These are phyloP conservation scores for Strobilomyces dryophilus DNA, from an alignment of 768 basidiomycete genomes.

Conservation along the genomic window DNA sequence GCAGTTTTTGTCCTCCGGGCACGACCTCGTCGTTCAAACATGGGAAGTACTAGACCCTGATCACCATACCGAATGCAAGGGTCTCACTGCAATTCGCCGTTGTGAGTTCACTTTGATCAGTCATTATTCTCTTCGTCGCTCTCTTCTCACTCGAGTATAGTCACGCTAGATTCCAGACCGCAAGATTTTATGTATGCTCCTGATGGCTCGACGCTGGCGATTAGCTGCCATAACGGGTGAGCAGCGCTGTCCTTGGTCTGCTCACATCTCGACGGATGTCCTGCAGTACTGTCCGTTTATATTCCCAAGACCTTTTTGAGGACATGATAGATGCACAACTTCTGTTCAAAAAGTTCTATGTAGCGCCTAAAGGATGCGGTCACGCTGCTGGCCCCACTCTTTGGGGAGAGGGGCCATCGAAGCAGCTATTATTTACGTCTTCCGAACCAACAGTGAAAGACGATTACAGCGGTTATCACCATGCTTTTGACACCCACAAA, in stretches of 20 bases:
- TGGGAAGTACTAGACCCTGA: conserved; percentile 37
- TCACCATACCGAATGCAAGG: conserved; percentile 9
- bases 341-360: conserved; percentile 12
- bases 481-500: conserved; percentile 42
- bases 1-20: conserved; percentile 45
- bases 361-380: conserved; percentile 12
- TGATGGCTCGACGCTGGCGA: conserved; percentile 36
- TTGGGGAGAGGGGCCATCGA: conserved; percentile 47
- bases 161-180: conserved; percentile 30
- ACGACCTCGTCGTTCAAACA: conserved; percentile 39
- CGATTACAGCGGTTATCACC: conserved; percentile 41
- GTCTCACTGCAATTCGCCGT: conserved; percentile 9
- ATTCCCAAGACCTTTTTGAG: conserved; percentile 22
- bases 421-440: conserved; percentile 48
- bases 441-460: conserved; percentile 40
- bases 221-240: conserved; percentile 29
- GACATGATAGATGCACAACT: conserved; percentile 11
- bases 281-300: conserved; percentile 22
- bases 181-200: conserved; percentile 46
- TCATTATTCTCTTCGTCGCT: conserved; percentile 1
- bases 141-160: conserved; percentile 8
- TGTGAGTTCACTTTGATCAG: conserved; percentile 12
- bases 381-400: conserved; percentile 43
- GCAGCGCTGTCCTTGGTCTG: background rate
- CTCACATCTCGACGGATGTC: background rate